Percentiles rank a stretch among this genome's conserved stretches.
These are phyloP conservation scores for Earliella scabrosa DNA, from an alignment of 1,284 basidiomycete genomes.

Conservation along the genomic window DNA sequence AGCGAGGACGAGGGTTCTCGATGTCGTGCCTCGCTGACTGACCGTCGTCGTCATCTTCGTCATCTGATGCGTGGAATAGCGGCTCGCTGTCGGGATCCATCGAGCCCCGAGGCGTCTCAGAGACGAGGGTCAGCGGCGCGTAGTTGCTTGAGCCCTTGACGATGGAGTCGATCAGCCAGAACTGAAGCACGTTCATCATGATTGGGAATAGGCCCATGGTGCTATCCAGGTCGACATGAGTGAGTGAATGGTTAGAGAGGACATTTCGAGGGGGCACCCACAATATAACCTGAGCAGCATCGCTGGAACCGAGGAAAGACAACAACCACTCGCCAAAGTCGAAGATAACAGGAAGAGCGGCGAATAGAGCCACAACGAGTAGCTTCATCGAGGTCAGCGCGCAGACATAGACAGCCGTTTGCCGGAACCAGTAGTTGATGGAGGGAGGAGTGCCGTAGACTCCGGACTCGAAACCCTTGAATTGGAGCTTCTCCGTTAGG, in stretches of 20 bases:
- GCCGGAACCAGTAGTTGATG: constrained; percentile 76
- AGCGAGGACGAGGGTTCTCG: constrained; percentile 43
- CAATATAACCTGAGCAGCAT: constrained; percentile 83
- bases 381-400: constrained; percentile 92
- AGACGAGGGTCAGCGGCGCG: constrained; percentile 41
- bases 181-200: constrained; percentile 90
- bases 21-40: constrained; percentile 44
- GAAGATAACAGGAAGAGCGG: constrained; percentile 74
- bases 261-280: constrained; percentile 42
- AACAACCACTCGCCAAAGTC: constrained; percentile 82
- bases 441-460: constrained; percentile 86
- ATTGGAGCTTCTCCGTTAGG: constrained; percentile 64
- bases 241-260: constrained; percentile 1
- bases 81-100: constrained; percentile 57
- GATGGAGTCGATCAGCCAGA: constrained; percentile 88
- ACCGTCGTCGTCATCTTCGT: constrained; percentile 54
- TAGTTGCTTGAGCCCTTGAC: constrained; percentile 66
- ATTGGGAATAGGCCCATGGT: constrained; percentile 95
- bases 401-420: constrained; percentile 86
- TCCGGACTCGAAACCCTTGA: constrained; percentile 86
- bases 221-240: constrained; percentile 39
- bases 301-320: constrained; percentile 74
- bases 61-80: constrained; percentile 46
- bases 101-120: constrained; percentile 36
- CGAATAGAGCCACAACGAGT: constrained; percentile 77